phyloP scores from a whole-genome alignment of 768 basidiomycete species.

The Gloeostereum incarnatum region DNA sequence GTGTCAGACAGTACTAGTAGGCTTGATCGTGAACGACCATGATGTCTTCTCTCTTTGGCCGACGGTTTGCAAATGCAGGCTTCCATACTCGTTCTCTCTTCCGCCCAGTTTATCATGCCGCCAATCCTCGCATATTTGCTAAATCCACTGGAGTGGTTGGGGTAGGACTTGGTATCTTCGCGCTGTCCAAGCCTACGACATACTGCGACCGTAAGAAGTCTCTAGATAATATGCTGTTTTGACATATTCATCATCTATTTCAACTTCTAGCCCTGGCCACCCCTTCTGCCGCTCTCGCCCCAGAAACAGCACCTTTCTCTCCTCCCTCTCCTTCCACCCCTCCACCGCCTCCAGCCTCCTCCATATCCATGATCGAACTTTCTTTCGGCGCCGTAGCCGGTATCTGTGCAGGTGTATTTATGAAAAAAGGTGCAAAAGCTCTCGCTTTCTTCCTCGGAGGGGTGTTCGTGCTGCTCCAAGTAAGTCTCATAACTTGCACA shows the following conservation, averaged over 20 bases:
- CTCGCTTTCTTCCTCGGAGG: conserved; percentile 86
- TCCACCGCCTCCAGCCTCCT: conserved; percentile 58
- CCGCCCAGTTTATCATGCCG: conserved; percentile 9
- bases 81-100: conserved; percentile 6
- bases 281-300: conserved; percentile 5
- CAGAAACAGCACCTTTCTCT: conserved; percentile 7
- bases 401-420: conserved; percentile 84
- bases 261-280: conserved; percentile 8
- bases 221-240: conserved; percentile 3
- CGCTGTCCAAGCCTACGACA: conserved; percentile 23
- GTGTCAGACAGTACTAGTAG: no score
- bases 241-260: neutral
- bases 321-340: conserved; percentile 9
- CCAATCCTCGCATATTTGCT: conserved; percentile 16
- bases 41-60: no score
- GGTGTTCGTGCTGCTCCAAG: conserved; percentile 86
- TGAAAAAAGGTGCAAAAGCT: conserved; percentile 88
- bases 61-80: neutral
- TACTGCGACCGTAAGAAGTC: conserved; percentile 44
- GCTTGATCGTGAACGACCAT: no score
- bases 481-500: conserved; percentile 20
- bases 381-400: conserved; percentile 86
- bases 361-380: conserved; percentile 73
- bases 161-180: conserved; percentile 34
- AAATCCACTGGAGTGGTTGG: conserved; percentile 25